A percentile compares a stretch with the other conserved stretches of the same genome.
These are phyloP conservation scores for Thyridium curvatum DNA, from an alignment of 2,329 filamentous ascomycete genomes.

Conservation along the genomic window DNA sequence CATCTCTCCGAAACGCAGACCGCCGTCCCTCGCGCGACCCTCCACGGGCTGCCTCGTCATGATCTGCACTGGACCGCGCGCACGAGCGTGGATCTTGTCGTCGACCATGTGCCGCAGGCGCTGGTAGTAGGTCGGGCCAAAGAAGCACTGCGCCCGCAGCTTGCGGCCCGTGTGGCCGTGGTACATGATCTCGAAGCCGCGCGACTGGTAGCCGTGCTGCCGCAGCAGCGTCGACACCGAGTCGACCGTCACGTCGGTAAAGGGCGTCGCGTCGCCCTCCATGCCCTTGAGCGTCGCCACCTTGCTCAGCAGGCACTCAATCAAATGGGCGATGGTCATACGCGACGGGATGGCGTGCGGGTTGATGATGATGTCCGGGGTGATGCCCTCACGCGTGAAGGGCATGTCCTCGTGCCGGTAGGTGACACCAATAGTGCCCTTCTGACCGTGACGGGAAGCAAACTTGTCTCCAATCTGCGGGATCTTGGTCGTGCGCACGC, in stretches of 20 bases:
- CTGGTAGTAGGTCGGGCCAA: conserved; percentile 98
- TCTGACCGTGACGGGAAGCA: conserved; percentile 97
- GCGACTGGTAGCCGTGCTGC: conserved; percentile 89
- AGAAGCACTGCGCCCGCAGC: conserved; percentile 88
- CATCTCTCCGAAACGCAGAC: conserved; percentile 99
- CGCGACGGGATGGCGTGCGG: conserved; percentile 98
- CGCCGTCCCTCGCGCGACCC: conserved; percentile 95
- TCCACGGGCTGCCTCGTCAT: conserved; percentile 96
- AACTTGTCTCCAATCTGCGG: conserved; percentile 99
- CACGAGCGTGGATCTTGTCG: conserved; percentile 99
- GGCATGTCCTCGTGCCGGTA: conserved; percentile 99
- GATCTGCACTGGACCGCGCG: conserved; percentile 93
- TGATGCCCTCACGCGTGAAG: conserved; percentile 85
- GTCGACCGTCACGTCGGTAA: conserved; percentile 95
- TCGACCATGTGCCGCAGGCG: conserved; percentile 99
- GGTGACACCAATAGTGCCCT: conserved; percentile 98
- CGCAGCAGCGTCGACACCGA: conserved; percentile 81
- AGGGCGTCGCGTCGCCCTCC: conserved; percentile 95
- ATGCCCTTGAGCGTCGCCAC: conserved; percentile 88
- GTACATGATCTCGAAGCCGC: conserved; percentile 98
- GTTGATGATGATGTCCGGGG: conserved; percentile 96
- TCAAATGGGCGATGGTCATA: conserved; percentile 99
- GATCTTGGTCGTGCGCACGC: conserved; percentile 94
- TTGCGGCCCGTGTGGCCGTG: conserved; percentile 96
- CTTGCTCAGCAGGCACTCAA: conserved; percentile 96